Evolutionary conservation across 2,329 filamentous ascomycete genomes (phyloP).

Genomic region (Pyrenophora teres): DNA sequence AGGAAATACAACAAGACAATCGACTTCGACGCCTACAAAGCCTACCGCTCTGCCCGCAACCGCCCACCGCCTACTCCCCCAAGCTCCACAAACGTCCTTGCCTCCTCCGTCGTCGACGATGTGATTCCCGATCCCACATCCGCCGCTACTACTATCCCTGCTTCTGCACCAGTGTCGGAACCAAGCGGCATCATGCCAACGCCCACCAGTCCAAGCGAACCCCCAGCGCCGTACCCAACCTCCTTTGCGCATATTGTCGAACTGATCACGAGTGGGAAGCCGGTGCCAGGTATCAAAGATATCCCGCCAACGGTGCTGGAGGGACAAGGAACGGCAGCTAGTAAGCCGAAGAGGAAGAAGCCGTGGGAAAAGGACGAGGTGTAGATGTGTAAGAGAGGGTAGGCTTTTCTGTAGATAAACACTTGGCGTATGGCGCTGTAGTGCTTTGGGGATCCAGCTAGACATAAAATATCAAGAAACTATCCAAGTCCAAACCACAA

Average conservation of each 20-base stretch:
- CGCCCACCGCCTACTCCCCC: conserved; percentile 27
- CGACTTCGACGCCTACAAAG: conserved; percentile 70
- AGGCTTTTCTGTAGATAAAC: neutral
- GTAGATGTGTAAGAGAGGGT: neutral
- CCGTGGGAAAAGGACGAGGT: conserved; percentile 76
- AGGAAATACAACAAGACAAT: conserved; percentile 57
- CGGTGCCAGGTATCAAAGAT: conserved; percentile 84
- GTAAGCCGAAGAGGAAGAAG: conserved; percentile 62
- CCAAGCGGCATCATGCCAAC: conserved; percentile 31
- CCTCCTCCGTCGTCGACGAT: conserved; percentile 10
- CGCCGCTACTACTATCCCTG: conserved; percentile 1
- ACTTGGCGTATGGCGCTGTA: no score
- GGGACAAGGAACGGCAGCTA: conserved; percentile 65
- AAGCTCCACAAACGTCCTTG: conserved; percentile 22
- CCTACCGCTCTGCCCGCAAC: conserved; percentile 57
- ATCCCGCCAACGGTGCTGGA: conserved; percentile 80
- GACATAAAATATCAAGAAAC: neutral
- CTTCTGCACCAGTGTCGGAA: neutral
- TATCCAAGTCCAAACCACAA: neutral
- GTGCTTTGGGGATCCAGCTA: neutral
- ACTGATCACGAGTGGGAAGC: conserved; percentile 79
- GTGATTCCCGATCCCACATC: neutral
- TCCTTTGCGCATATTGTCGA: conserved; percentile 86
- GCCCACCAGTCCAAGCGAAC: conserved; percentile 30
- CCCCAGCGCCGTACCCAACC: conserved; percentile 73